Percentiles rank a stretch among this genome's conserved stretches.
phyloP scores from a whole-genome alignment of 2,329 filamentous ascomycete species.

The Fusarium siculi region DNA sequence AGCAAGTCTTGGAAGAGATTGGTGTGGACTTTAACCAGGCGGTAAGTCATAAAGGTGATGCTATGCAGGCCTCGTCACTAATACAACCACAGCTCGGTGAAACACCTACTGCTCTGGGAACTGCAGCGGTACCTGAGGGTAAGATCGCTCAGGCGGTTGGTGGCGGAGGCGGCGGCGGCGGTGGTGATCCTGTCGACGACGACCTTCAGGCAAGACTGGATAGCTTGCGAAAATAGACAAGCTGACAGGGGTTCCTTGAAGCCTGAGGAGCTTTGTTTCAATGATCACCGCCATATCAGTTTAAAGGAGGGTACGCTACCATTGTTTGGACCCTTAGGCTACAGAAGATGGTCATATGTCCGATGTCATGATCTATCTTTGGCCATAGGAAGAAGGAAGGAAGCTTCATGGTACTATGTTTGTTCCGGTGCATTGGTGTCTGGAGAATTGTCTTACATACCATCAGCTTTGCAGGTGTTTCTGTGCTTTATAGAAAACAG shows the following conservation, averaged over 20 bases:
- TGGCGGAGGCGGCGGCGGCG: slow-evolving; percentile 60
- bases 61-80: slow-evolving; percentile 38
- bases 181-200: slow-evolving; percentile 77
- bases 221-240: slow-evolving; percentile 73
- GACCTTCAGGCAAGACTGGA: slow-evolving; percentile 94
- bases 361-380: not conserved
- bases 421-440: slow-evolving; percentile 42
- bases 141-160: slow-evolving; percentile 89
- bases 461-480: slow-evolving; percentile 28
- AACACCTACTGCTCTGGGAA: slow-evolving; percentile 86
- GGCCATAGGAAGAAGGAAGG: not conserved
- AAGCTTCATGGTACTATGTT: slow-evolving; percentile 28
- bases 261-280: not conserved
- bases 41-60: slow-evolving; percentile 63
- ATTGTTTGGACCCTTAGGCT: not conserved
- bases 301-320: not conserved
- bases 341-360: not conserved
- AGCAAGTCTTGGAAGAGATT: slow-evolving; percentile 96
- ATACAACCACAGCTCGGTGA: slow-evolving; percentile 78
- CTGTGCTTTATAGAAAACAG: slow-evolving; percentile 32
- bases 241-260: not conserved
- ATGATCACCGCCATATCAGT: not conserved
- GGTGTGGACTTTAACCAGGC: slow-evolving; percentile 91
- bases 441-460: slow-evolving; percentile 38
- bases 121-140: slow-evolving; percentile 75